phyloP scores from a whole-genome alignment of 1,139 yeast genomes.

The Pneumocystis jirovecii region DNA sequence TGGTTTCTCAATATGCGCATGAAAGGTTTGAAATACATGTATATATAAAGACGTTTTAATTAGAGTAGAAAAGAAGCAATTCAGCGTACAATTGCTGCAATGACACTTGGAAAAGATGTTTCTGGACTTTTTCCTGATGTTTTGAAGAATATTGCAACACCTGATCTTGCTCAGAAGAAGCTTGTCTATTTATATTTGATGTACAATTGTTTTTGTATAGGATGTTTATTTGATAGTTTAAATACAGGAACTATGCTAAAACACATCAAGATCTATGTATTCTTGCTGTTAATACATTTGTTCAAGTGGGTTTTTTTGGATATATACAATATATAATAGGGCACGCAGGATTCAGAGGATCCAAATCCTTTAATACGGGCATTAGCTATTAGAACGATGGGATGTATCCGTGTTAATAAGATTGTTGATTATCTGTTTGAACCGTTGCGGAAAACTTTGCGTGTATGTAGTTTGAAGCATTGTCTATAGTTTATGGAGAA shows the following conservation, averaged over 20 bases:
- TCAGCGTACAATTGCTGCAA: slow-evolving; percentile 90
- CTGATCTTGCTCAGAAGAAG: slow-evolving; percentile 91
- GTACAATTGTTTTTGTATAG: slow-evolving; percentile 20
- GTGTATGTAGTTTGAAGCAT: slow-evolving; percentile 15
- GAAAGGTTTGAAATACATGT: slow-evolving; percentile 29
- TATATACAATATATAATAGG: background rate
- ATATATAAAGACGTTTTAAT: background rate
- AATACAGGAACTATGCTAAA: slow-evolving; percentile 61
- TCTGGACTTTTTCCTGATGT: slow-evolving; percentile 91
- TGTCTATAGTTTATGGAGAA: background rate
- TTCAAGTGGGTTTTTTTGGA: slow-evolving; percentile 24
- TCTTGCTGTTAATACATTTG: slow-evolving; percentile 93
- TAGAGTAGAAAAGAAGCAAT: slow-evolving; percentile 69
- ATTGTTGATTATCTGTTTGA: slow-evolving; percentile 90
- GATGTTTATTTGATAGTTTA: background rate
- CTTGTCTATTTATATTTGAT: slow-evolving; percentile 84
- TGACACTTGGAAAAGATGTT: slow-evolving; percentile 98
- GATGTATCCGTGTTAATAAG: slow-evolving; percentile 87
- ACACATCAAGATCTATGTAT: slow-evolving; percentile 91
- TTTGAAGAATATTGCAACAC: slow-evolving; percentile 89
- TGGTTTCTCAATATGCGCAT: slow-evolving; percentile 86
- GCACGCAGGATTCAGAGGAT: slow-evolving; percentile 73
- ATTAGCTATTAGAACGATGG: slow-evolving; percentile 95
- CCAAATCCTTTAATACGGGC: slow-evolving; percentile 95
- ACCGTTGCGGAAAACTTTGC: slow-evolving; percentile 69